Evolutionary conservation across 306 rosid genomes (phyloP), one percentile per base, ranked within the genome.

Genomic region (Pyrus communis): DNA sequence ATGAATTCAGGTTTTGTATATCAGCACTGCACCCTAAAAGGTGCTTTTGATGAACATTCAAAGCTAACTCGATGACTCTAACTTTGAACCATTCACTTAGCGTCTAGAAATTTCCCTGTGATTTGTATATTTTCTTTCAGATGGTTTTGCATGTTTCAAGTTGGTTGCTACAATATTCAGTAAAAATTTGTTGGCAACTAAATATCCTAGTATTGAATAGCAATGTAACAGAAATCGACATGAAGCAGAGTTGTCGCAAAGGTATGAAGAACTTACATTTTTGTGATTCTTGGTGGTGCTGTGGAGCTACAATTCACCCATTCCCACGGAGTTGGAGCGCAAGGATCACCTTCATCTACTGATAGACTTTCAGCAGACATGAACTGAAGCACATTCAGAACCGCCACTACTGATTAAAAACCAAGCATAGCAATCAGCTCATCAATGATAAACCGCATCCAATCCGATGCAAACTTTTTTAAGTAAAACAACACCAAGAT

Each of bases 301-400:
- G 79, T 68, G 12, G 87, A 65, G 84, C 93, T 89, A 69, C 97
- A 95, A 63, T 88, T 86, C 75, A 95, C 75, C 97, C 97, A 89
- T 58, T 90, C 97, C 99, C 99, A 95, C 28, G 71, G 86, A 65
- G 92, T 88, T 38, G 99, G 99, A 80, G 87, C 86, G 79, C 99
- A 95, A 21, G 97, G 97, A 85, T 92, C 97, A 7, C 99, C 97
- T 85, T 90, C 92, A 15, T 89, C 77, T 59, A 79, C 80, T n/a
- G 45, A 85, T 74, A 55, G 67, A 35, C 67, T 83, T 70, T 85
- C 93, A 13, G 78, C 70, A 13, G 93, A 90, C 86, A 88, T 79
- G 73, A 43, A 71, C 65, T 81, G 64, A 77, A 95, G 71, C 78
- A 79, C 75, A 83, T 82, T 88, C 70, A 86, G 83, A 77, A 73